Evolutionary conservation across 768 basidiomycete genomes (phyloP), one percentile per base, ranked within the genome.

Genomic region (Pisolithus sp.): DNA sequence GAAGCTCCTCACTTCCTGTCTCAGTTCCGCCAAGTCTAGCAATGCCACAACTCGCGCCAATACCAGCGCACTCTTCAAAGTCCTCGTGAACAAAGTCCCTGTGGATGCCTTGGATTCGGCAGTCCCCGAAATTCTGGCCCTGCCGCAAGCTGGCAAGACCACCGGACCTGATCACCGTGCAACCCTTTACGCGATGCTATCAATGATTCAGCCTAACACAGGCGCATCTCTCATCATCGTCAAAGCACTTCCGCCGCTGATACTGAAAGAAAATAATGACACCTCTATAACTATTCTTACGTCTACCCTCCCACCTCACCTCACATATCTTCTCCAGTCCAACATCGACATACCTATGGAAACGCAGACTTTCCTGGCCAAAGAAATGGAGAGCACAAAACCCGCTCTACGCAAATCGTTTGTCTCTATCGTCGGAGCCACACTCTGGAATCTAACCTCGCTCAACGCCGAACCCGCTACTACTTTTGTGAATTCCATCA

Each of bases 61-160:
- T 51, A 77, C 89, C 0, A 64, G 79, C 18, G 62, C 67, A 0
- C 71, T 93, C 28, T 86, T 90, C 76, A 74, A 73, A 54, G 54
- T 63, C 50, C 58, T 86, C 39, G 57, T 69, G 8, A 57, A 62
- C 13, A 65, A 68, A 26, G 60, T 66, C 3, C 60, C 70, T 7
- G 55, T 73, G 12, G 69, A 71, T 5, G 72, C 77, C 21, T 59
- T 74, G 9, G 71, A 73, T 6, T 54, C 72, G 1, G 76, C 82
- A 10, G 76, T 83, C 2, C 72, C 72, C 8, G 91, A 95, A 55
- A 66, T 93, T 5, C 70, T 93, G 9, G 70, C 72, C n/a, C 74
- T 92, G 0, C 88, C 92, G 2, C 84, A 86, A 59, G 67, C 83
- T 0, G 88, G 91, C 20, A 99, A 96, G 73, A 89, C 93, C 0